Conservation (phyloP, 1,284 basidiomycete genomes). For the Sparassis latifolia region DNA sequence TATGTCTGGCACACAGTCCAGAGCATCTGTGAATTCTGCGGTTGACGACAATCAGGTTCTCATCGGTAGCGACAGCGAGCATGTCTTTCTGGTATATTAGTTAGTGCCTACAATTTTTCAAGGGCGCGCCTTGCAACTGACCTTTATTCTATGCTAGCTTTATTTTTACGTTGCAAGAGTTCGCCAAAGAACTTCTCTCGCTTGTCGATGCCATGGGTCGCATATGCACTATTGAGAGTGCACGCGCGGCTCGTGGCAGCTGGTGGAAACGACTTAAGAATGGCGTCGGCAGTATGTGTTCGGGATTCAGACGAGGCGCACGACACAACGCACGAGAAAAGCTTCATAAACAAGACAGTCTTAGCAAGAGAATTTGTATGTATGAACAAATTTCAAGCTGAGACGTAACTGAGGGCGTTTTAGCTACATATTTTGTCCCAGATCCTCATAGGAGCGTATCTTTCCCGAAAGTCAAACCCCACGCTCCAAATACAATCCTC, state of each 20-base stretch:
- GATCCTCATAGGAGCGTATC: conserved; percentile 53
- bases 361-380: conserved; percentile 21
- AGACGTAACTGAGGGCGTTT: too few relatives aligned
- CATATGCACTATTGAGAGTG: conserved; percentile 59
- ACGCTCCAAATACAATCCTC: conserved; percentile 80
- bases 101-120: conserved; percentile 67
- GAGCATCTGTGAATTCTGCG: conserved; percentile 26
- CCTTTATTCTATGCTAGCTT: conserved; percentile 47
- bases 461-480: conserved; percentile 79
- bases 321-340: too few relatives aligned
- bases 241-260: conserved; percentile 31
- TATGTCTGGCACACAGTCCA: conserved; percentile 27
- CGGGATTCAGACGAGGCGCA: conserved; percentile 2
- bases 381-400: neutral
- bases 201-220: conserved; percentile 79
- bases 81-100: conserved; percentile 88
- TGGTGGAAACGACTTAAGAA: conserved; percentile 35
- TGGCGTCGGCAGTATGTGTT: conserved; percentile 1
- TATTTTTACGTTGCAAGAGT: conserved; percentile 91
- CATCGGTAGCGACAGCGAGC: conserved; percentile 48
- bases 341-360: too few relatives aligned
- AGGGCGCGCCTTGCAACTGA: neutral
- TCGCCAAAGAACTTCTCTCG: conserved; percentile 74
- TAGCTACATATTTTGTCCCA: conserved; percentile 60
- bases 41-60: conserved; percentile 32